A percentile compares a stretch with the other conserved stretches of the same genome.
These are phyloP conservation scores for Botrytis aclada DNA, from an alignment of 2,329 filamentous ascomycete species.

Conservation along the genomic window DNA sequence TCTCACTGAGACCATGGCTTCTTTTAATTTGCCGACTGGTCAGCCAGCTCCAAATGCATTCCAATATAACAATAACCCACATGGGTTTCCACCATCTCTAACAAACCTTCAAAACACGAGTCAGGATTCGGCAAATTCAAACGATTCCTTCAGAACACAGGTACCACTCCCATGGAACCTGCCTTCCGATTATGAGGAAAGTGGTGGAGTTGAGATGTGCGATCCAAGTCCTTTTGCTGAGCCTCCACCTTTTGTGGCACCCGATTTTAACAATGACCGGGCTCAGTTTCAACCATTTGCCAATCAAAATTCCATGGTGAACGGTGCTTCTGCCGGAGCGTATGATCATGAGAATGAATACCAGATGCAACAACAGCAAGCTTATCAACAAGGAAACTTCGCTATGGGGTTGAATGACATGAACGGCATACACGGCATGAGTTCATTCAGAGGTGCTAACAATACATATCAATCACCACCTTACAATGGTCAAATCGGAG, in stretches of 20 bases:
- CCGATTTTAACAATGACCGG: conserved; percentile 8
- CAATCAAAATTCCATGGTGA: neutral
- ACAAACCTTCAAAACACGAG: conserved; percentile 2
- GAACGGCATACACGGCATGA: neutral
- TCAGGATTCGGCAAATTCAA: conserved; percentile 7
- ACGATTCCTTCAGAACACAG: conserved; percentile 31
- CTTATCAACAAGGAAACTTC: neutral
- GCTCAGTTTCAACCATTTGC: conserved; percentile 8
- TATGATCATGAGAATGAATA: neutral
- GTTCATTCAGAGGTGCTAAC: conserved; percentile 3
- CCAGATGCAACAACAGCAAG: conserved; percentile 1
- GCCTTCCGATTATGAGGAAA: conserved; percentile 14
- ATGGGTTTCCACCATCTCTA: conserved; percentile 8
- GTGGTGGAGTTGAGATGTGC: neutral
- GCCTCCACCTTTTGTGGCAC: conserved; percentile 19
- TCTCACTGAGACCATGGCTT: neutral
- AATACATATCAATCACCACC: neutral
- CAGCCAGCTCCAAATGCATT: conserved; percentile 12
- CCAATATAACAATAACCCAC: neutral
- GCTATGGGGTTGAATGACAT: neutral
- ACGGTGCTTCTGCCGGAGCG: neutral
- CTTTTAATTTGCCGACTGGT: conserved; percentile 11
- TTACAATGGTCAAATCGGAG: conserved; percentile 4
- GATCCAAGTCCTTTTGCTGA: conserved; percentile 13
- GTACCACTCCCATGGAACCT: conserved; percentile 30